Evolutionary conservation across 441 rosid genomes (phyloP).

Genomic region (Eruca vesicaria): DNA sequence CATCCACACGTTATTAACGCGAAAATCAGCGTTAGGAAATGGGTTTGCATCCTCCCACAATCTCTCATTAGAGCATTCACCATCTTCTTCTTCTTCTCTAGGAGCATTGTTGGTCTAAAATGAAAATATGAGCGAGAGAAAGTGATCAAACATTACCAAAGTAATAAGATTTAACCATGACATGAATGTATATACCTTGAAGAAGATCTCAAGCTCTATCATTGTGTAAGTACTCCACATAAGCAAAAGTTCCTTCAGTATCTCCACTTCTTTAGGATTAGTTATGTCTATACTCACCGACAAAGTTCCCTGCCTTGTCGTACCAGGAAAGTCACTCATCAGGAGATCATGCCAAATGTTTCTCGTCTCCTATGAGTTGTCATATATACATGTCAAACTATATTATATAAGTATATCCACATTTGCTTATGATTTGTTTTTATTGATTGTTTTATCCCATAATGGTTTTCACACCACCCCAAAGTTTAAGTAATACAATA

Average conservation of each 20-base stretch:
- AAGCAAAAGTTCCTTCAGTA: conserved; percentile 10
- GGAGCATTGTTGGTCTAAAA: background rate
- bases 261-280: conserved; percentile 12
- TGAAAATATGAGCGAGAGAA: background rate
- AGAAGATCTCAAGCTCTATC: conserved; percentile 7
- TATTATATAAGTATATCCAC: background rate
- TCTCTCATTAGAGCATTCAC: background rate
- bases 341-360: conserved; percentile 11
- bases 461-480: background rate
- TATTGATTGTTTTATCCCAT: background rate
- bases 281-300: background rate
- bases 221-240: background rate
- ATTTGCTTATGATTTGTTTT: background rate
- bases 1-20: background rate
- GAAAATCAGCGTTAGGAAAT: background rate
- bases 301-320: background rate
- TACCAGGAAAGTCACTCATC: background rate
- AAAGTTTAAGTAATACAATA: background rate
- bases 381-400: background rate
- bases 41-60: background rate
- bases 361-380: conserved; percentile 7
- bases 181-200: conserved; percentile 1
- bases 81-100: background rate
- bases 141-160: background rate
- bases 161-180: background rate